Evolutionary conservation across 176 grass and related monocot genomes (phyloP), one percentile per base, ranked within the genome.

Genomic region (Tillandsia leiboldiana): DNA sequence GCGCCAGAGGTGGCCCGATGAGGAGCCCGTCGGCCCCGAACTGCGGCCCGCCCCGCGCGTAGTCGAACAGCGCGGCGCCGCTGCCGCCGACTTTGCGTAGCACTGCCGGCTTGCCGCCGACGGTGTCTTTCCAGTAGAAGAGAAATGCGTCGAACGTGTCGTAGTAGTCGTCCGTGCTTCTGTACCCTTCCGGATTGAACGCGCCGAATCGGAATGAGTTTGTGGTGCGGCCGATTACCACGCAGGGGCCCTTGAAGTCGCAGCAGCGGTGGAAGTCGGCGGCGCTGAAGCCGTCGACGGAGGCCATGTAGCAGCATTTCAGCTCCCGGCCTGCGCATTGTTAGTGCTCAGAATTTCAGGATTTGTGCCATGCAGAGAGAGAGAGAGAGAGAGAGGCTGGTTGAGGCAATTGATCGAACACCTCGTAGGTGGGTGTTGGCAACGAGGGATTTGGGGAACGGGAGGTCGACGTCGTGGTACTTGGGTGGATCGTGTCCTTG

Each of bases 1-100:
- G 86, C 11, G 92, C 83, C 12, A 96, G 83, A 15, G 92, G 92
- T 64, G 86, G 83, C 3, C 88, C 92, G 56, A 96, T 83, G 70
- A 96, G 92, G 63, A 96, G 76, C 24, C 92, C 92, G 70, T 92
- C 92, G 24, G 92, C 92, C 3, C 92, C 92, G 78, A 96, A 96
- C 72, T 92, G 88, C 2, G 92, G 92, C 1, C 92, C 92, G 26
- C 92, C 92, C 11, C 88, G 70, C 8, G 88, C 77, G 68, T 96
- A 96, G 68, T 96, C 92, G 63, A 96, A 92, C 71, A 96, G 79
- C 68, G 92, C 92, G 12, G 88, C 92, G 26, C 92, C 92, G 69
- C 92, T 87, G 27, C 92, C 88, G 3, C 88, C 92, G 15, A 96
- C 80, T 81, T 96, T 96, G 0, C 78, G 86, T 56, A 91, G 73